Base-by-base conservation (phyloP, 2,329 filamentous ascomycete genomes). In the Verticillium zaregamsianum region DNA sequence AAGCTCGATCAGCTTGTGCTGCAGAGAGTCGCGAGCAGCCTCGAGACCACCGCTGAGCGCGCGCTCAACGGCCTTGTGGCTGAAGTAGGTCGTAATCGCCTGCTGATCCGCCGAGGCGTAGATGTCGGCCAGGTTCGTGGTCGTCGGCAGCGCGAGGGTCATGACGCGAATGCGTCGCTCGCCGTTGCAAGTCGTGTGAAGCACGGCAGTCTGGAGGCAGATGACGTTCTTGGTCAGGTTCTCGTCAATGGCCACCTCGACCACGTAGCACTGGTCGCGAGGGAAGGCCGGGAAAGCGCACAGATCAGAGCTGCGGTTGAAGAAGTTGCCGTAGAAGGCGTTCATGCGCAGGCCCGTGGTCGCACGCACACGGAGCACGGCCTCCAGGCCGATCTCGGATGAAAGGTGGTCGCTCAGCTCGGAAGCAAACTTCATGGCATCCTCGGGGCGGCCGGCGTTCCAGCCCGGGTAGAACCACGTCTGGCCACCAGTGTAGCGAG, bases 281-380 rank as follows among this genome's bases (percentile, higher is more conserved):
- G 95, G 95, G 82, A 99, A 98, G 0, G 95, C 93, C 2, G 95
- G 95, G 83, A 99, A 99, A 14, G 95, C 95, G 74, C 95, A 98
- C 35, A 99, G 86, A 78, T 99, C 95, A 17, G 93, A 97, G 73
- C 92, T 97, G 68, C 95, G 87, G 81, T 98, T 99, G 84, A 99
- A 99, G 79, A 99, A 99, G 80, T 99, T 99, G 68, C 95, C 95
- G 76, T 98, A 99, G 79, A 99, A 99, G 2, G 94, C 93, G 79
- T 89, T 97, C 91, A 98, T 98, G 60, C 95, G 88, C 63, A 99
- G 80, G 59, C 95, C 95, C 28, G 93, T 98, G 2, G 93, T 97
- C 20, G 95, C 95, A 67, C 95, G 90, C 45, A 99, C 95, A 73
- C 95, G 90, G 61, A 99, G 88, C 40, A 99, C 95, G 54, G 95